Base-by-base conservation (phyloP, 1,139 yeast genomes). In the Kluyveromyces marxianus region DNA sequence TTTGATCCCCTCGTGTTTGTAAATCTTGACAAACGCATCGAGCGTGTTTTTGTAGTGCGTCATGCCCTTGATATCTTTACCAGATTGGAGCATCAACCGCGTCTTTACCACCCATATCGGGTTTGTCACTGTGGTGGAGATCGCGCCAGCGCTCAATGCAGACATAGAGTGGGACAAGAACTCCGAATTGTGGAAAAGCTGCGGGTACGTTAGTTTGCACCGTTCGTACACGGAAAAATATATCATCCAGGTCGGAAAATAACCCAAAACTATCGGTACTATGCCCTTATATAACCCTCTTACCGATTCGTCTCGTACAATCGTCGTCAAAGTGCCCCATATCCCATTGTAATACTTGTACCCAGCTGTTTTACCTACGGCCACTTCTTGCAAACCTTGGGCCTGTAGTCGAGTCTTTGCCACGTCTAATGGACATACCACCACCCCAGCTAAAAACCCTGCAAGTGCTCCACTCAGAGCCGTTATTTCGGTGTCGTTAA, bases 231-330 rank as follows among this genome's bases (percentile, higher is more conserved):
- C 85, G 8, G 92, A 76, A 68, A 92, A 94, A 65, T 94, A 92
- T 41, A 92, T 87, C 69, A 90, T 89, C 98, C 98, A 92, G 0
- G 97, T 89, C 4, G 99, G 98, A 54, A 94, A 78, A 66, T 92
- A 92, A 0, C 99, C 99, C 45, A 92, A 68, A 1, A 94, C 77
- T 35, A 92, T 88, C 7, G 99, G 97, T 1, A 83, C 85, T 24
- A 94, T 68, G 3, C 99, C 99, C 51, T 96, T 71, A 63, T 94
- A 94, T 25, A 92, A 71, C 0, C 98, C 97, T 37, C 78, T 66
- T 1, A 80, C 57, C 2, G 97, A 96, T 67, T 90, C 97, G 47
- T 89, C 89, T 45, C 67, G 63, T 48, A 78, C 67, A 37, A 89
- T 87, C 6, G 82, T 73, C 37, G 70, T 63, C 59, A 88, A 69